Evolutionary conservation across 2,329 filamentous ascomycete genomes (phyloP), one percentile per base, ranked within the genome.

Genomic region (Claviceps sp.): DNA sequence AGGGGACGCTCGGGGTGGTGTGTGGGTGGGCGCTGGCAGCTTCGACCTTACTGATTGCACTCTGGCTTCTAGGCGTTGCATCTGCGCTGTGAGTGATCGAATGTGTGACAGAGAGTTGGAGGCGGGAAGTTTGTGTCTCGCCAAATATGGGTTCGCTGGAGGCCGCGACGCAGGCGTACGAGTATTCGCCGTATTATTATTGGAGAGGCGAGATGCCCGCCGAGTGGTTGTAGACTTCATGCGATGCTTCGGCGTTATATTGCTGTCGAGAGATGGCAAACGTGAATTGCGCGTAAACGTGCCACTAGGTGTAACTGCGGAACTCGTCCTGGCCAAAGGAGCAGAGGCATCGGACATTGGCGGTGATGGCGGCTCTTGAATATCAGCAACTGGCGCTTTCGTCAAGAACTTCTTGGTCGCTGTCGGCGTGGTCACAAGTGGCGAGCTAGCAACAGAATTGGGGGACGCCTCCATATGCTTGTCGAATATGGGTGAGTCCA

Each of bases 1-100:
- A 22, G 90, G 88, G n/a, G 89, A 95, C 4, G 79, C 77, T 47
- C 84, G 82, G 18, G 90, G 88, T 4, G 90, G 89, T 0, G 86
- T 93, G 51, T 74, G 77, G 7, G 81, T 76, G 2, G 90, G 88
- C 1, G 85, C 88, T 2, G 93, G 93, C 20, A 98, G 78, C 68
- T 93, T 95, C 41, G 91, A 96, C 59, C 89, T 83, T 18, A 85
- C 93, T 24, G 85, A 88, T 55, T 97, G 89, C 9, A 98, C 91
- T 45, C 93, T 81, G 56, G 93, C 88, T 67, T 97, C 93, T 55
- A 98, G 82, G 59, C 88, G 87, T 68, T 96, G 88, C 89, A 97
- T 96, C 70, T 97, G 93, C 30, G 88, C 90, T 54, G 94, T 95
- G 57, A 98, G 82, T 34, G 85, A 86, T 57, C 91, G 88, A 62